phyloP scores from a whole-genome alignment of 225 moss, liverwort and hornwort species.

The Lunularia cruciata region DNA sequence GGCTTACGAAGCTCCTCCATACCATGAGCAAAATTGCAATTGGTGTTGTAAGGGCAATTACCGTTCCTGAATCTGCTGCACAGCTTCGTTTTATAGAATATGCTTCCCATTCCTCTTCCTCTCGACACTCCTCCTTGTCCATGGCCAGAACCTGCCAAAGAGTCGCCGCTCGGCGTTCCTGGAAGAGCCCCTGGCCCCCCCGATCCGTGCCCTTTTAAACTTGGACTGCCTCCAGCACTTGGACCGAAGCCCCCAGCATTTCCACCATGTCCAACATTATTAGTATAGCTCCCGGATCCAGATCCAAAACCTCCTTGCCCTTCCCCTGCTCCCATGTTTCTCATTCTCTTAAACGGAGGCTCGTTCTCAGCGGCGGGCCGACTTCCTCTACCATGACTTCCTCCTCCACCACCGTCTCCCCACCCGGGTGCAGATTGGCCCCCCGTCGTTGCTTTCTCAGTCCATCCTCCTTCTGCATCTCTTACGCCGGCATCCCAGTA shows the following conservation, averaged over 20 bases:
- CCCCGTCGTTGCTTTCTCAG: conserved; percentile 28
- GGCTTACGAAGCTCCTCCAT: conserved; percentile 77
- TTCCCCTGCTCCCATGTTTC: conserved; percentile 47
- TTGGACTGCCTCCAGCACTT: conserved; percentile 35
- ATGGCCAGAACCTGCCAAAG: conserved; percentile 31
- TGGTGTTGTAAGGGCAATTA: conserved; percentile 90
- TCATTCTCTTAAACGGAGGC: conserved; percentile 57
- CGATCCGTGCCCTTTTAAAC: conserved; percentile 35
- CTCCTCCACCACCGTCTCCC: conserved; percentile 24
- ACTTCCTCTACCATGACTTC: conserved; percentile 14
- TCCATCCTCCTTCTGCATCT: conserved; percentile 31
- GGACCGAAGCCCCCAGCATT: conserved; percentile 36
- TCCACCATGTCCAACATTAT: conserved; percentile 15
- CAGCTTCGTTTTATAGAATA: conserved; percentile 91
- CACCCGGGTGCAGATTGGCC: conserved; percentile 45
- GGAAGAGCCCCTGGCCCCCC: conserved; percentile 37
- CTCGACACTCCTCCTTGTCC: conserved; percentile 54
- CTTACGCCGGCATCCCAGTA: conserved; percentile 55
- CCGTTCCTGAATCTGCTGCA: conserved; percentile 91
- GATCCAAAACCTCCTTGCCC: conserved; percentile 29
- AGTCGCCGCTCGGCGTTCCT: conserved; percentile 42
- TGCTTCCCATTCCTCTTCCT: conserved; percentile 78
- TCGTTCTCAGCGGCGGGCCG: conserved; percentile 33
- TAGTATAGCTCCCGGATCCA: conserved; percentile 37
- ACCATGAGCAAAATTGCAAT: conserved; percentile 97